phyloP scores from a whole-genome alignment of 31 red algal species.

The Porphyra umbilicalis region DNA sequence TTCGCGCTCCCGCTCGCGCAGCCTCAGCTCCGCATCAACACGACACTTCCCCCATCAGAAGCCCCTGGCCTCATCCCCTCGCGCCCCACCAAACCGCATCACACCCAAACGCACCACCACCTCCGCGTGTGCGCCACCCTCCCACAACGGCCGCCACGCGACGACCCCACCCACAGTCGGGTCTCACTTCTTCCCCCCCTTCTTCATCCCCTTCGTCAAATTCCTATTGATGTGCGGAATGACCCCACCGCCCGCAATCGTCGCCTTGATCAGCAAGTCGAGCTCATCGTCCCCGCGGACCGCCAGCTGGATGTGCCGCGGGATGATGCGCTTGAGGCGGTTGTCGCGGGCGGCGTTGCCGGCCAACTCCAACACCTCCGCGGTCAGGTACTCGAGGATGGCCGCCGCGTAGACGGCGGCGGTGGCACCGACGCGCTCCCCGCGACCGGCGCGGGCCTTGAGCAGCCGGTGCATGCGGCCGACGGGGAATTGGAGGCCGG shows the following conservation, averaged over 20 bases:
- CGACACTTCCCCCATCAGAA: too few relatives aligned
- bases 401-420: constrained; percentile 87
- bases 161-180: background rate
- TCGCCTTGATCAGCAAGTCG: constrained; percentile 81
- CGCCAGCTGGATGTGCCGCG: constrained; percentile 80
- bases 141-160: background rate
- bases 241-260: constrained; percentile 94
- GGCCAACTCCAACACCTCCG: constrained; percentile 78
- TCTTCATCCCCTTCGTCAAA: constrained; percentile 48
- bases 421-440: constrained; percentile 78
- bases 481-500: constrained; percentile 83
- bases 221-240: constrained; percentile 87
- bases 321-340: constrained; percentile 78
- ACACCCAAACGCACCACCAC: background rate
- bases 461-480: constrained; percentile 82
- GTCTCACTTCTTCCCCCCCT: constrained; percentile 26
- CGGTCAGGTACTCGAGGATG: constrained; percentile 87
- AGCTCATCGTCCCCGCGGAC: constrained; percentile 91
- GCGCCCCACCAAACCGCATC: background rate
- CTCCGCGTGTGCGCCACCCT: background rate
- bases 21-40: too few relatives aligned
- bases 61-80: too few relatives aligned
- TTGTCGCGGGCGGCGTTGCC: constrained; percentile 86
- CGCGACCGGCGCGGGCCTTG: constrained; percentile 57
- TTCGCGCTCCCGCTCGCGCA: too few relatives aligned